Conservation (phyloP, 2,329 filamentous ascomycete genomes). For the Elsinoe perseae region DNA sequence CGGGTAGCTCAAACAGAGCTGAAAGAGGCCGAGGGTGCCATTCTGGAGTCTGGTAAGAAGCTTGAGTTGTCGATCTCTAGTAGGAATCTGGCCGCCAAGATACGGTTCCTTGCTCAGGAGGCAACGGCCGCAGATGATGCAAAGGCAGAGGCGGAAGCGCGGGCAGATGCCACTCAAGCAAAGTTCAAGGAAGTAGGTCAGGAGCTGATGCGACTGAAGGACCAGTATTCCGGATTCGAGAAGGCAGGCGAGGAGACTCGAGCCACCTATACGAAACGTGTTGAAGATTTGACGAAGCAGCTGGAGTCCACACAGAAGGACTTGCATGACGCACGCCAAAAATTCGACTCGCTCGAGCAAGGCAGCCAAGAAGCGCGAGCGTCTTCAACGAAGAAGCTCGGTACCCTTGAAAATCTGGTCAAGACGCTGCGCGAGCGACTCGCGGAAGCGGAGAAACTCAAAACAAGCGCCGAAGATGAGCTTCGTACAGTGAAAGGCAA, state of each 20-base stretch:
- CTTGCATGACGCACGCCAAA: constrained; percentile 33
- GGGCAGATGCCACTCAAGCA: neutral
- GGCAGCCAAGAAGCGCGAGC: constrained; percentile 1
- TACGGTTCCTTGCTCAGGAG: neutral
- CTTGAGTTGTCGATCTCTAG: neutral
- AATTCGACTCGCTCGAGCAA: constrained; percentile 19
- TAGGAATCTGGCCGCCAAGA: neutral
- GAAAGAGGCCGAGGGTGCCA: neutral
- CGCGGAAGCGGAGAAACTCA: constrained; percentile 45
- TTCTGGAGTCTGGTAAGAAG: neutral
- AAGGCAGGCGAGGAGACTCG: neutral
- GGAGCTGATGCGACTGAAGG: constrained; percentile 32
- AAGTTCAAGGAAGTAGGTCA: constrained; percentile 24
- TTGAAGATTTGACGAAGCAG: neutral
- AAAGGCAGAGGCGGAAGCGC: neutral
- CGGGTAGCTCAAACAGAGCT: neutral
- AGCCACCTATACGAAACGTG: neutral
- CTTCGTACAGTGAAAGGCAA: constrained; percentile 33
- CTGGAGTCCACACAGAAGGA: constrained; percentile 25
- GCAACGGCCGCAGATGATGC: neutral
- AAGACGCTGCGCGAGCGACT: constrained; percentile 48
- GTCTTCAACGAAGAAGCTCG: constrained; percentile 21
- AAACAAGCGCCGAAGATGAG: constrained; percentile 39
- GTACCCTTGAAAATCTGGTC: constrained; percentile 49
- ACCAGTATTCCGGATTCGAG: constrained; percentile 22